Conservation (phyloP, 108 stramenopile species). For the Cyclostephanos invisitatus region DNA sequence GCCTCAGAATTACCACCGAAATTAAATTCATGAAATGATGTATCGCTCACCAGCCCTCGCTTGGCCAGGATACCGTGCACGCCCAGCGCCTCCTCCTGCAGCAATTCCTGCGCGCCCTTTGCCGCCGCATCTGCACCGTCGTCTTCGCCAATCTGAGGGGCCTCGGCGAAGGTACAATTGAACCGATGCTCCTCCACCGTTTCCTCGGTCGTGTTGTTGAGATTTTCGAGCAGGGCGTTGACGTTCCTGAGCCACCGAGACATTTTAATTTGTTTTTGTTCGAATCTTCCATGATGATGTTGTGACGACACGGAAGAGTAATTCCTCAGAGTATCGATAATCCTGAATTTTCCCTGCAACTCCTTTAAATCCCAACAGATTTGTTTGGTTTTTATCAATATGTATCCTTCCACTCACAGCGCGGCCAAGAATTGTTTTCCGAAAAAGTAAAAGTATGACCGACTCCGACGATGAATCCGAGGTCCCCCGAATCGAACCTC, state of each 20-base stretch:
- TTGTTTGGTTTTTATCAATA: no score
- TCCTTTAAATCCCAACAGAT: no score
- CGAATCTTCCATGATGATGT: no score
- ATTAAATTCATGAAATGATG: constrained; percentile 5
- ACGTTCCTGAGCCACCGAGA: constrained; percentile 81
- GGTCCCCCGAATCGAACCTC: constrained; percentile 1
- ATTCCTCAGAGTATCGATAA: no score
- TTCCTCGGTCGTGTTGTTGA: constrained; percentile 73
- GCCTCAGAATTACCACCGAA: constrained; percentile 4
- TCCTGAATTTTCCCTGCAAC: no score
- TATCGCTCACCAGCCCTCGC: constrained; percentile 16
- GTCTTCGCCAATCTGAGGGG: neutral
- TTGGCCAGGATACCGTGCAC: constrained; percentile 45
- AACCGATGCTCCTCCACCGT: constrained; percentile 55
- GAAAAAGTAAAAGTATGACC: no score
- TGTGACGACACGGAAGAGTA: no score
- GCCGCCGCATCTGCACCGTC: constrained; percentile 22
- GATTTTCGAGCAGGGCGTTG: constrained; percentile 77
- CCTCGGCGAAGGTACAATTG: constrained; percentile 6
- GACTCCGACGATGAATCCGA: constrained; percentile 14
- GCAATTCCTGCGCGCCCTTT: neutral
- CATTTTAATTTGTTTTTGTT: no score
- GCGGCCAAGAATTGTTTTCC: no score
- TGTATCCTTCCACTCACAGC: no score
- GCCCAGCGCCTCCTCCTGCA: constrained; percentile 12